phyloP scores from a whole-genome alignment of 1,284 basidiomycete genomes.

The Baeospora myosura region DNA sequence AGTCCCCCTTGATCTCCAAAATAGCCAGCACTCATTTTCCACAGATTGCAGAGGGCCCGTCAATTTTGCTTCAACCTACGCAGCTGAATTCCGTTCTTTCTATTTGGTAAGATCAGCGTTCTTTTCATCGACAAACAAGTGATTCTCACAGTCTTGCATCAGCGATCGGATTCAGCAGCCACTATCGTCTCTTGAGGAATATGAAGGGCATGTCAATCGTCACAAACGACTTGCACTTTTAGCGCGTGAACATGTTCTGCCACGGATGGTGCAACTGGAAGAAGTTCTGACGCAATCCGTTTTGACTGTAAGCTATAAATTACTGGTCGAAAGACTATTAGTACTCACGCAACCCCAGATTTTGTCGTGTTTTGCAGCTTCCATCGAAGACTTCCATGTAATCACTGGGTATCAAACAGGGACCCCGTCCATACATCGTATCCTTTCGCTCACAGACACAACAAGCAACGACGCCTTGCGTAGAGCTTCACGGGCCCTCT shows the following conservation, averaged over 20 bases:
- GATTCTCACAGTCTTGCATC: not conserved
- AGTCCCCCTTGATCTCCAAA: not conserved
- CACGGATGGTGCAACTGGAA: conserved; percentile 34
- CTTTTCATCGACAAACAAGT: not conserved
- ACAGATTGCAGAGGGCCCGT: conserved; percentile 10
- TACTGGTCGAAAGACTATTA: too few species aligned
- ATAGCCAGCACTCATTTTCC: not conserved
- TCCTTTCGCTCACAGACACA: conserved; percentile 1
- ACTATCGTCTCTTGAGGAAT: conserved; percentile 23
- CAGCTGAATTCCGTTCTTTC: conserved; percentile 23
- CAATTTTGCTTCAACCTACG: conserved; percentile 28
- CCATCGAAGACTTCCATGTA: conserved; percentile 24
- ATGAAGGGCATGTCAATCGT: conserved; percentile 28
- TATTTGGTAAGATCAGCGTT: conserved; percentile 25
- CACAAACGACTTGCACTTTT: conserved; percentile 29
- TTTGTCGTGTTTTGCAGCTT: conserved; percentile 35
- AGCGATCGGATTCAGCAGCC: conserved; percentile 30
- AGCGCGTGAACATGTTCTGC: conserved; percentile 25
- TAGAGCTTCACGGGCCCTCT: conserved; percentile 7
- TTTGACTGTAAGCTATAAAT: conserved; percentile 26
- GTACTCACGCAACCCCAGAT: too few species aligned
- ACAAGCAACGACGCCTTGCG: conserved; percentile 7
- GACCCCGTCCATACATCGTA: too few species aligned
- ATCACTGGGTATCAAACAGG: too few species aligned
- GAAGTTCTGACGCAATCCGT: conserved; percentile 32